Evolutionary conservation across 441 rosid genomes (phyloP).

Genomic region (Bocquillonia castaneifolia): DNA sequence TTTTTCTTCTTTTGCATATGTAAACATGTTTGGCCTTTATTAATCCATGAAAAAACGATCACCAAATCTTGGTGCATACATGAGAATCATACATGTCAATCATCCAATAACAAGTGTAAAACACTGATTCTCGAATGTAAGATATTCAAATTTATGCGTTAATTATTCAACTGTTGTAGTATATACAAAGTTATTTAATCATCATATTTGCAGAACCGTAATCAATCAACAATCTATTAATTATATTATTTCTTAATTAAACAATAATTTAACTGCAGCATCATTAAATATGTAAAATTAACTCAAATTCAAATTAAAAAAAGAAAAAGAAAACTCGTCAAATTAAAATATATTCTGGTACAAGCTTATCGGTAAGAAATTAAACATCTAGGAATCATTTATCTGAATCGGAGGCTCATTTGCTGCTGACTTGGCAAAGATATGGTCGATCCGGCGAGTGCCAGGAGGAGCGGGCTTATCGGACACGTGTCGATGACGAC

Average conservation of each 20-base stretch:
- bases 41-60: too few relatives aligned
- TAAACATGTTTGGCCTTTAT: too few relatives aligned
- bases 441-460: slow-evolving; percentile 56
- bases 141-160: too few relatives aligned
- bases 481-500: slow-evolving; percentile 18
- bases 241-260: background rate
- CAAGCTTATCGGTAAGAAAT: background rate
- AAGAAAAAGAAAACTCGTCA: background rate
- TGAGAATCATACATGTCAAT: too few relatives aligned
- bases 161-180: too few relatives aligned
- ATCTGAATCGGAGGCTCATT: slow-evolving; percentile 37
- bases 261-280: too few relatives aligned
- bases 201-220: too few relatives aligned
- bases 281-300: background rate
- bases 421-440: slow-evolving; percentile 43
- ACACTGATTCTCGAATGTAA: too few relatives aligned
- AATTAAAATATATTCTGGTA: background rate
- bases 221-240: too few relatives aligned
- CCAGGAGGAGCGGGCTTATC: slow-evolving; percentile 42
- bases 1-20: slow-evolving; percentile 8
- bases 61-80: too few relatives aligned
- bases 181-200: too few relatives aligned
- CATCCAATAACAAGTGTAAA: too few relatives aligned
- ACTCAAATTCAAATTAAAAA: background rate
- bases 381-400: slow-evolving; percentile 29